A percentile compares a stretch with the other conserved stretches of the same genome.
Conservation (phyloP, 192 early-diverging fungal genomes). For the Anaeromyces robustus region DNA sequence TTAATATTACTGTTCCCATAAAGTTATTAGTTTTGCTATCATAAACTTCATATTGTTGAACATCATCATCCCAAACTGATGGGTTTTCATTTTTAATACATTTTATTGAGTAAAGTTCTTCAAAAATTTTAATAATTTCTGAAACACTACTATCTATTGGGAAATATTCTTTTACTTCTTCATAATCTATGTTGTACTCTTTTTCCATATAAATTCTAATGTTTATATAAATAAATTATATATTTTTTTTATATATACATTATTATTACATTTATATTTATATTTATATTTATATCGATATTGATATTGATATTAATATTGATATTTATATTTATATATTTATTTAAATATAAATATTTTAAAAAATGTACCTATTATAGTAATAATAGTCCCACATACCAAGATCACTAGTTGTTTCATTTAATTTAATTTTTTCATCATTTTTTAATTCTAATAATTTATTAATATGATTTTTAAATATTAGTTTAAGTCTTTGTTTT, state of each 20-base stretch:
- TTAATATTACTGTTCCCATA: no score
- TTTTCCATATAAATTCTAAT: constrained; percentile 52
- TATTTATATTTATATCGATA: no score
- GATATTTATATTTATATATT: no score
- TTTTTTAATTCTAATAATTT: constrained; percentile 47
- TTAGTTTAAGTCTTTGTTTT: constrained; percentile 27
- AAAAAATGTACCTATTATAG: no score
- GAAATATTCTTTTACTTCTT: constrained; percentile 67
- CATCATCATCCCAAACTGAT: constrained; percentile 61
- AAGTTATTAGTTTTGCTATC: constrained; percentile 34
- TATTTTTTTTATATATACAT: no score
- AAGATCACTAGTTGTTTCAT: constrained; percentile 32
- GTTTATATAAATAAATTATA: no score
- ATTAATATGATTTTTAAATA: constrained; percentile 40
- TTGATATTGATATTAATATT: no score
- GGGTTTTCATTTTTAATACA: constrained; percentile 45
- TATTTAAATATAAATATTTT: no score
- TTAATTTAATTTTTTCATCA: constrained; percentile 22
- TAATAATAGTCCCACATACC: constrained; percentile 55
- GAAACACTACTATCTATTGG: constrained; percentile 39
- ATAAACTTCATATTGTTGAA: constrained; percentile 59
- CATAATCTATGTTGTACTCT: constrained; percentile 55
- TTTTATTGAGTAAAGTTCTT: constrained; percentile 47
- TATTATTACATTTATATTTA: no score
- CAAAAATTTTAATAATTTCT: constrained; percentile 59